Conservation (phyloP, 2,329 filamentous ascomycete genomes). For the Alternaria ventricosa region DNA sequence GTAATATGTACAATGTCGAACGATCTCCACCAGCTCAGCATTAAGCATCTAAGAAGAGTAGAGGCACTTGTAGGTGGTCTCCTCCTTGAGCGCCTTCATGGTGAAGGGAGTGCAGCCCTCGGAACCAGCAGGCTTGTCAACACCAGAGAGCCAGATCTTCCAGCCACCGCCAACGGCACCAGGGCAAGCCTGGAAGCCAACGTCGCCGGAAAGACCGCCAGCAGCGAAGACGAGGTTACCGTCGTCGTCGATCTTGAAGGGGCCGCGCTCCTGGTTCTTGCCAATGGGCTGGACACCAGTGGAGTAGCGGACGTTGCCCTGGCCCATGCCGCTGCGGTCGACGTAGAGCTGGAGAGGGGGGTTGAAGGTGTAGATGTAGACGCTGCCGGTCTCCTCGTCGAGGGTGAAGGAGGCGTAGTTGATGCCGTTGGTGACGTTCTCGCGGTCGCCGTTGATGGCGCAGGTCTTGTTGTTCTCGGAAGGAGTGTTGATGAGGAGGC, state of each 20-base stretch:
- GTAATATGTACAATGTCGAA: constrained; percentile 1
- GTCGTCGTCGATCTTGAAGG: constrained; percentile 55
- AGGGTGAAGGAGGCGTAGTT: constrained; percentile 61
- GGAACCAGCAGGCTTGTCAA: constrained; percentile 27
- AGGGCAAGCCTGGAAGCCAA: constrained; percentile 62
- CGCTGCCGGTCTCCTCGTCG: constrained; percentile 45
- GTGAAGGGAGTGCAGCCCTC: constrained; percentile 8
- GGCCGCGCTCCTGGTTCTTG: constrained; percentile 55
- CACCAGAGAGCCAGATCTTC: constrained; percentile 33
- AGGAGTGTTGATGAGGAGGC: constrained; percentile 53
- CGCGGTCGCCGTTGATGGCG: constrained; percentile 26
- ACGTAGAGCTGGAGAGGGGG: constrained; percentile 60
- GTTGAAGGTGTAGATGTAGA: constrained; percentile 57
- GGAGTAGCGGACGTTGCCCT: constrained; percentile 60
- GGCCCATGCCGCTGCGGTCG: constrained; percentile 67
- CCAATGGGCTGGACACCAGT: constrained; percentile 53
- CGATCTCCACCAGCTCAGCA: background rate
- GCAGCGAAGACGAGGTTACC: constrained; percentile 56
- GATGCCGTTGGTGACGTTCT: constrained; percentile 8
- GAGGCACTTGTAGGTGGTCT: constrained; percentile 7
- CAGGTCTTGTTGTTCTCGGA: constrained; percentile 58
- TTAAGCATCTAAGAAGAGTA: constrained; percentile 11
- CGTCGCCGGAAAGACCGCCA: constrained; percentile 35
- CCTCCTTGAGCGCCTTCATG: constrained; percentile 11
- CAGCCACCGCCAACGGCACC: constrained; percentile 51